phyloP scores from a whole-genome alignment of 2,329 filamentous ascomycete genomes.

The Penicillium sp. region DNA sequence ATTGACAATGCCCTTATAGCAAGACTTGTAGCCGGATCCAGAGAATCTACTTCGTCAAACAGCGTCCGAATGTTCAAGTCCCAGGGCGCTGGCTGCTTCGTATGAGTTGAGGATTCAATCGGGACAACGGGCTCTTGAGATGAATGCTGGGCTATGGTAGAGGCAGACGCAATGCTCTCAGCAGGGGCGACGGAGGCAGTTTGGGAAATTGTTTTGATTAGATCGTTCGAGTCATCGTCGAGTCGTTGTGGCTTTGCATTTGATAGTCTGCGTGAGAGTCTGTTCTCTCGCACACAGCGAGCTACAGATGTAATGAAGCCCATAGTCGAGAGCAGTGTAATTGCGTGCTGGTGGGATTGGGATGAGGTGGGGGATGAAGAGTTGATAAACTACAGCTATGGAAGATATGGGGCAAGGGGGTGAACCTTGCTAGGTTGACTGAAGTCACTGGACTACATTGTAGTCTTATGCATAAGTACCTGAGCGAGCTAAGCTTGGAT shows the following conservation, averaged over 20 bases:
- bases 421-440: slow-evolving; percentile 1
- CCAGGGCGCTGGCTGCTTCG: slow-evolving; percentile 12
- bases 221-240: slow-evolving; percentile 28
- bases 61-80: slow-evolving; percentile 19
- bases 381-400: slow-evolving; percentile 17
- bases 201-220: slow-evolving; percentile 25
- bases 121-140: slow-evolving; percentile 15
- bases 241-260: slow-evolving; percentile 16
- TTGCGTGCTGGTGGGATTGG: neutral
- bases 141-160: slow-evolving; percentile 21
- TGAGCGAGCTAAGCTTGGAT: neutral
- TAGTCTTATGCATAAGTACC: neutral
- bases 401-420: slow-evolving; percentile 23
- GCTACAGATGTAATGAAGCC: slow-evolving; percentile 27
- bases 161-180: slow-evolving; percentile 22
- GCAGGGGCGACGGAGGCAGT: slow-evolving; percentile 15
- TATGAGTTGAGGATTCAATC: slow-evolving; percentile 17
- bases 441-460: slow-evolving; percentile 15
- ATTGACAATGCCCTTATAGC: slow-evolving; percentile 11
- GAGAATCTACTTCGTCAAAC: slow-evolving; percentile 21
- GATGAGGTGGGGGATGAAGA: slow-evolving; percentile 5
- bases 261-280: slow-evolving; percentile 23
- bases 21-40: slow-evolving; percentile 12
- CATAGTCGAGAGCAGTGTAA: slow-evolving; percentile 12
- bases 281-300: slow-evolving; percentile 23